Percentiles rank a stretch among this genome's conserved stretches.
Conservation (phyloP, 2,329 filamentous ascomycete genomes). For the Hymenoscyphus scutula region DNA sequence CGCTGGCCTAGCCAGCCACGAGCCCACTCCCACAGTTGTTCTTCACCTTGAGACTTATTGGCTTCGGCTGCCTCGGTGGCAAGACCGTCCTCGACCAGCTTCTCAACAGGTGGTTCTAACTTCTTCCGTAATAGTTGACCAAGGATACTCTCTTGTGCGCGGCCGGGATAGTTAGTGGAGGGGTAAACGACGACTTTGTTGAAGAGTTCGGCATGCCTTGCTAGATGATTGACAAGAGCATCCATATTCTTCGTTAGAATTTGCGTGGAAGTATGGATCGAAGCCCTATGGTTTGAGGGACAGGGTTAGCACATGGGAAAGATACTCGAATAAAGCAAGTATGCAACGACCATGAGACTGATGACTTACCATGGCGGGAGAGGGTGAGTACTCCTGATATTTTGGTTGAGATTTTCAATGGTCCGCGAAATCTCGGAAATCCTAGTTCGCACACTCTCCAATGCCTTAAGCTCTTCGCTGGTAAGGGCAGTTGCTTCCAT, state of each 20-base stretch:
- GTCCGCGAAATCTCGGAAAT: constrained; percentile 67
- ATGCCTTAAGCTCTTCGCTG: constrained; percentile 59
- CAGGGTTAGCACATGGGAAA: constrained; percentile 14
- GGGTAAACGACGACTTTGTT: constrained; percentile 71
- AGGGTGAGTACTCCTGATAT: constrained; percentile 60
- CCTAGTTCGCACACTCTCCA: constrained; percentile 69
- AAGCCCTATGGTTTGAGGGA: constrained; percentile 50
- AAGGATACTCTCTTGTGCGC: constrained; percentile 64
- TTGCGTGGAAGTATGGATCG: constrained; percentile 67
- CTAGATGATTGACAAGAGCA: constrained; percentile 63
- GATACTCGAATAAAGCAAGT: neutral
- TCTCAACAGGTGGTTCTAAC: constrained; percentile 73
- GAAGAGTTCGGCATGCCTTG: constrained; percentile 65
- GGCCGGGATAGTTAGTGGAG: constrained; percentile 70
- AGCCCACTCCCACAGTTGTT: constrained; percentile 53
- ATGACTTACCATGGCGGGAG: constrained; percentile 62
- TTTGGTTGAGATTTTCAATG: constrained; percentile 60
- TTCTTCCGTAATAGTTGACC: constrained; percentile 77
- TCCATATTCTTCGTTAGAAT: constrained; percentile 71
- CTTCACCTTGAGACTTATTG: constrained; percentile 47
- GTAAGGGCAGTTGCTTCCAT: constrained; percentile 29
- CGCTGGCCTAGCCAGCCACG: constrained; percentile 43
- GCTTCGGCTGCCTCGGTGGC: constrained; percentile 26
- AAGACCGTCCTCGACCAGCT: constrained; percentile 65
- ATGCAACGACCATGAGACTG: neutral